These are phyloP conservation scores for Penicillium palitans DNA, from an alignment of 2,329 filamentous ascomycete genomes.

Conservation along the genomic window DNA sequence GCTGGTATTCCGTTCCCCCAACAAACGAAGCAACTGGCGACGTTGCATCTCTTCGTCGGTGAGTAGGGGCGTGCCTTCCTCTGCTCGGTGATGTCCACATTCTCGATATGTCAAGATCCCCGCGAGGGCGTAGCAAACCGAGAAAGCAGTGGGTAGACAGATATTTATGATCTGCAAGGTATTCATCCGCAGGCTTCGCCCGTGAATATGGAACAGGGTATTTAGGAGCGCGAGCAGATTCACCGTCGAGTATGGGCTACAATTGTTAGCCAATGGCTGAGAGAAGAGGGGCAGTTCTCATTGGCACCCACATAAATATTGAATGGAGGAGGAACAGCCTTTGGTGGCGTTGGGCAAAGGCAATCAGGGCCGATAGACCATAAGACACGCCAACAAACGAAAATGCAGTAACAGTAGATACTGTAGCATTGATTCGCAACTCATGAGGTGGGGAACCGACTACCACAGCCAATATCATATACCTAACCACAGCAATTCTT, in stretches of 20 bases:
- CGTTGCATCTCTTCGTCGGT: slow-evolving; percentile 44
- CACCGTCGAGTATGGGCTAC: slow-evolving; percentile 16
- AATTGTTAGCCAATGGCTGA: neutral
- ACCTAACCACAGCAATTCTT: neutral
- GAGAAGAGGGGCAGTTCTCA: neutral
- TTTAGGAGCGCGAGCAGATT: slow-evolving; percentile 38
- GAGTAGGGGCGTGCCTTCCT: slow-evolving; percentile 22
- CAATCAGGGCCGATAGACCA: neutral
- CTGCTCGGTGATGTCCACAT: slow-evolving; percentile 10
- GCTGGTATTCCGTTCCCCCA: slow-evolving; percentile 31
- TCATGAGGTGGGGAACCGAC: neutral
- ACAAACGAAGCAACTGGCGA: slow-evolving; percentile 39
- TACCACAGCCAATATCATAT: slow-evolving; percentile 9
- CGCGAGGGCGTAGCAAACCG: slow-evolving; percentile 30
- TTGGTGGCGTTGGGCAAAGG: neutral
- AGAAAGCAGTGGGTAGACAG: slow-evolving; percentile 30
- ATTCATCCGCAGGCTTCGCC: slow-evolving; percentile 31
- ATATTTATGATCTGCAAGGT: slow-evolving; percentile 30
- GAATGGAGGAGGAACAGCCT: neutral
- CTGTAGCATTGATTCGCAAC: neutral
- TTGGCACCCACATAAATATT: neutral
- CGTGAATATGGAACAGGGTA: slow-evolving; percentile 35
- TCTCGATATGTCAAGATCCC: slow-evolving; percentile 30
- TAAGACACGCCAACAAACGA: neutral
- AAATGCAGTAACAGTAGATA: neutral